Base-by-base conservation (phyloP, 257 asterid genomes). In the Nicotiana paniculata region DNA sequence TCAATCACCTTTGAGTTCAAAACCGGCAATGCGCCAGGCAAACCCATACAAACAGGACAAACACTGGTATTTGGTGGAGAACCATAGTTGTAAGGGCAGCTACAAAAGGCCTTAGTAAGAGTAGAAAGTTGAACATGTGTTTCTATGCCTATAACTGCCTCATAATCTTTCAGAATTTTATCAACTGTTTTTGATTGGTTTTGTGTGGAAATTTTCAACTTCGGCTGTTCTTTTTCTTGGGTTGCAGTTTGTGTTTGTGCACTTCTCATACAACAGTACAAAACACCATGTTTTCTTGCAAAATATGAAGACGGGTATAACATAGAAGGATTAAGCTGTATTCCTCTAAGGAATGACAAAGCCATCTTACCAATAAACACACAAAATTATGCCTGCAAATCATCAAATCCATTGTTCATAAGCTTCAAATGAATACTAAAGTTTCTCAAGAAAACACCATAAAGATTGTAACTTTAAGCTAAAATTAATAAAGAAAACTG, bases 11-110 rank as follows among this genome's bases (percentile, higher is more conserved):
- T 93, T n/a, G 97, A 91, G 90, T 94, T 96, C 83, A 94, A 89
- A 82, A 93, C 97, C 1, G 99, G 99, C 86, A 96, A 91, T 7
- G 98, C 98, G 63, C 99, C 99, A 15, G 99, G 99, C 86, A 96
- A 86, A 43, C 99, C 99, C 98, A 94, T 92, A 86, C 98, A 94
- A 79, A 92, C 85, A 16, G 99, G 98, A 63, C 99, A 96, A 81
- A 93, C 81, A 85, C 90, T 86, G 24, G 97, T 93, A 90, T 96
- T 96, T 64, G 99, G 98, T 37, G 85, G 90, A 77, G 93, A 91
- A 75, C 99, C 99, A 69, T 94, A 93, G 79, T 69, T 86, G 43
- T 89, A 86, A 51, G 92, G 90, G 76, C 89, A 89, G 65, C 90
- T 37, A 74, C 90, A 89, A 57, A 89, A 89, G 39, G 92, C 90